phyloP scores from a whole-genome alignment of 805 yeast genomes.

The Hanseniaspora lindneri region DNA sequence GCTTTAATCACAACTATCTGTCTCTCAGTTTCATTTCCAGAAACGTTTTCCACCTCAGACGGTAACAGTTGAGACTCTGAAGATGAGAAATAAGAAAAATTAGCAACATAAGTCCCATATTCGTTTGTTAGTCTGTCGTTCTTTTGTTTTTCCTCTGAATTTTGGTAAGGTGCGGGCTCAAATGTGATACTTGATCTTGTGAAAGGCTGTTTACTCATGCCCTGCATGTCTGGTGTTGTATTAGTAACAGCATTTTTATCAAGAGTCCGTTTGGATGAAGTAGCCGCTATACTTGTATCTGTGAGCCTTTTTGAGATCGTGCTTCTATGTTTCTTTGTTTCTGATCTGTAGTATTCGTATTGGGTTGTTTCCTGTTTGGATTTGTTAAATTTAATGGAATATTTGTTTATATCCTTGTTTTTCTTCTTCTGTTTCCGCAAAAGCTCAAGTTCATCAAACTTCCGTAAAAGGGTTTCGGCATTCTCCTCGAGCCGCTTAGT shows the following conservation, averaged over 20 bases:
- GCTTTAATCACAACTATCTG: slow-evolving; percentile 27
- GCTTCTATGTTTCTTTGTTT: not conserved
- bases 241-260: not conserved
- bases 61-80: not conserved
- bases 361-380: slow-evolving; percentile 25
- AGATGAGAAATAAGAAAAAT: not conserved
- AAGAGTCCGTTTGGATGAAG: slow-evolving; percentile 30
- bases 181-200: slow-evolving; percentile 13
- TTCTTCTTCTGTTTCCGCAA: slow-evolving; percentile 3
- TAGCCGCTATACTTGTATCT: slow-evolving; percentile 25
- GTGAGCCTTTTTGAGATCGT: slow-evolving; percentile 18
- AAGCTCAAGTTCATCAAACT: slow-evolving; percentile 3
- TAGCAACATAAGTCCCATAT: slow-evolving; percentile 8
- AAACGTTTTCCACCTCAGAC: too few relatives aligned
- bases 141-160: not conserved
- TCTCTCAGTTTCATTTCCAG: slow-evolving; percentile 20
- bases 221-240: not conserved
- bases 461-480: not conserved
- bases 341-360: slow-evolving; percentile 33
- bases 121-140: slow-evolving; percentile 3
- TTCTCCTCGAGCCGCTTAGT: not conserved
- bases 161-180: slow-evolving; percentile 1
- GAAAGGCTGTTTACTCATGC: slow-evolving; percentile 6
- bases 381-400: slow-evolving; percentile 11
- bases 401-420: slow-evolving; percentile 9